Conservation (phyloP, 371 early-diverging fungal species). For the Mucor velutinosus region DNA sequence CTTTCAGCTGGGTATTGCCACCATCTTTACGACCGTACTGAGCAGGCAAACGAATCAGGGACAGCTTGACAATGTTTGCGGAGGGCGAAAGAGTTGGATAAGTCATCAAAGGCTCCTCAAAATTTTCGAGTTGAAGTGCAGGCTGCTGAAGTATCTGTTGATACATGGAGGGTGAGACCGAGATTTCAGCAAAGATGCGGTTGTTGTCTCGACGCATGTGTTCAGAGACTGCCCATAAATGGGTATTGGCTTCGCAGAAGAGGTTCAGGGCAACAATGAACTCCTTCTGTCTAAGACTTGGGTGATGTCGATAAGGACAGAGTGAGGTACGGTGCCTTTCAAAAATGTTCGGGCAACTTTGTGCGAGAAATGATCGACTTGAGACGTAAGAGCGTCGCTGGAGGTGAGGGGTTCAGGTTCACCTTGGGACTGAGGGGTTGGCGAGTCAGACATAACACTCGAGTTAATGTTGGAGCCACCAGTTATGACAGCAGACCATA, state of each 20-base stretch:
- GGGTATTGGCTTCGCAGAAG: neutral
- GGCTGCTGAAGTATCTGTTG: neutral
- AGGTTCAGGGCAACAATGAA: neutral
- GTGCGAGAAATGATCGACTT: no score
- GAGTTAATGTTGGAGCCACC: no score
- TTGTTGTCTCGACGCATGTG: neutral
- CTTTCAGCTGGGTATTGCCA: neutral
- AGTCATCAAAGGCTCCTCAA: neutral
- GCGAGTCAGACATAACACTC: no score
- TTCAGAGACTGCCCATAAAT: neutral
- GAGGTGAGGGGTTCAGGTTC: no score
- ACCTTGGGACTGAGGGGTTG: no score
- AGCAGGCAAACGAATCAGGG: neutral
- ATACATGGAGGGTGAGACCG: neutral
- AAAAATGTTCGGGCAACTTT: neutral
- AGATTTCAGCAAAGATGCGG: neutral
- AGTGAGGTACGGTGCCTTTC: neutral
- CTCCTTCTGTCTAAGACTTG: neutral
- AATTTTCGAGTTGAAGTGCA: neutral
- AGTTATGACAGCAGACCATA: no score
- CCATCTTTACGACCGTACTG: neutral
- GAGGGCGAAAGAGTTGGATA: conserved; percentile 1
- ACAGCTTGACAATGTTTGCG: neutral
- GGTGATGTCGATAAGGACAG: neutral
- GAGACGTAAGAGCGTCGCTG: no score